phyloP scores from a whole-genome alignment of 192 early-diverging fungal genomes.

The Podila clonocystis region DNA sequence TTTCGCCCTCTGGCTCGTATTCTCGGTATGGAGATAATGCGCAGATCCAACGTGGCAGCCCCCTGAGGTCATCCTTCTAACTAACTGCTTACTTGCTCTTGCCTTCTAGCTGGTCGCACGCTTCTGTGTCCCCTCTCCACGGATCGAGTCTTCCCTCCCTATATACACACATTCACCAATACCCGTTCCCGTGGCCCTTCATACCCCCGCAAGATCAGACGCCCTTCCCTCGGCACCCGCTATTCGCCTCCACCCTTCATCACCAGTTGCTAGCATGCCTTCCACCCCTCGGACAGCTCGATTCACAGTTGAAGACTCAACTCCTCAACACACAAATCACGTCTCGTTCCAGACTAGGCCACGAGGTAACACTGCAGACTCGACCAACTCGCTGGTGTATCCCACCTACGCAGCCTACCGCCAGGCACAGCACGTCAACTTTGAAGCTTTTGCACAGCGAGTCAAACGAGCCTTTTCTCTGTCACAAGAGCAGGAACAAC shows the following conservation, averaged over 20 bases:
- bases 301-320: constrained; percentile 9
- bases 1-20: constrained; percentile 30
- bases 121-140: constrained; percentile 34
- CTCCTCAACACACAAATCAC: constrained; percentile 6
- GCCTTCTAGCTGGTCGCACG: constrained; percentile 20
- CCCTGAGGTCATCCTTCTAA: background rate
- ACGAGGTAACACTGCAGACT: constrained; percentile 39
- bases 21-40: constrained; percentile 13
- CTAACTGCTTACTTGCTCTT: background rate
- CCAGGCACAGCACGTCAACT: constrained; percentile 33
- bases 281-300: constrained; percentile 6
- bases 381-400: constrained; percentile 26
- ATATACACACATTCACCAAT: constrained; percentile 42
- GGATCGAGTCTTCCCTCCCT: constrained; percentile 26
- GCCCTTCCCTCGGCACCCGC: constrained; percentile 26
- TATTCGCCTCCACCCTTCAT: constrained; percentile 27
- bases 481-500: constrained; percentile 14
- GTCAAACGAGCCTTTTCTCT: constrained; percentile 35
- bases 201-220: constrained; percentile 20
- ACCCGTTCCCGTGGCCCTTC: constrained; percentile 17
- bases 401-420: constrained; percentile 43
- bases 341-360: constrained; percentile 43
- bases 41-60: background rate
- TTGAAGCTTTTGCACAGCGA: constrained; percentile 41
- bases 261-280: background rate